Percentiles rank a stretch among this genome's conserved stretches.
These are phyloP conservation scores for Monosporascus sp. DNA, from an alignment of 2,329 filamentous ascomycete species.

Conservation along the genomic window DNA sequence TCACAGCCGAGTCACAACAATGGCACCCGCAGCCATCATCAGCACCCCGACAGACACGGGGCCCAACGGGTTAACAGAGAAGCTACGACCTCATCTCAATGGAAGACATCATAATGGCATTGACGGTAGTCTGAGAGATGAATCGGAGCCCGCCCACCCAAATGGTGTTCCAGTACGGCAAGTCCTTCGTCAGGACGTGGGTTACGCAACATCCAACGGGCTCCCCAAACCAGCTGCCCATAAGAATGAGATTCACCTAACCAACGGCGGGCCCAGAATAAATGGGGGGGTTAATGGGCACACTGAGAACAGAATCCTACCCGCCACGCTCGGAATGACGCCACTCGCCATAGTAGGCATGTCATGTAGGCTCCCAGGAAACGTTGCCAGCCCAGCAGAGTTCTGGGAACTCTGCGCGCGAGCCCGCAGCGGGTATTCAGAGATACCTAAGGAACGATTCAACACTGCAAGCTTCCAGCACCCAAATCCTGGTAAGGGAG, in stretches of 20 bases:
- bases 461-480: constrained; percentile 30
- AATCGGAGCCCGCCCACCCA: not conserved
- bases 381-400: constrained; percentile 29
- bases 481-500: constrained; percentile 31
- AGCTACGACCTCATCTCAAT: constrained; percentile 23
- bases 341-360: constrained; percentile 32
- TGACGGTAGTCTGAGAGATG: not conserved
- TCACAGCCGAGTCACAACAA: constrained; percentile 18
- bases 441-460: constrained; percentile 39
- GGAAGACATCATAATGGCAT: constrained; percentile 3
- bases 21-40: constrained; percentile 25
- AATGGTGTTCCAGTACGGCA: not conserved
- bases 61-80: constrained; percentile 18
- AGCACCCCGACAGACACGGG: constrained; percentile 14
- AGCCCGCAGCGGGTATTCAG: constrained; percentile 30
- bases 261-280: not conserved
- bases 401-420: constrained; percentile 34
- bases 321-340: constrained; percentile 11
- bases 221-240: constrained; percentile 2
- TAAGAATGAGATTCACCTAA: constrained; percentile 11
- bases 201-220: not conserved
- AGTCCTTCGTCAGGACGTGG: not conserved
- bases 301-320: constrained; percentile 3
- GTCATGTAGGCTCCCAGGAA: constrained; percentile 31
- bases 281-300: constrained; percentile 13